phyloP scores from a whole-genome alignment of 345 rosid species.

The Erucastrum elatum region DNA sequence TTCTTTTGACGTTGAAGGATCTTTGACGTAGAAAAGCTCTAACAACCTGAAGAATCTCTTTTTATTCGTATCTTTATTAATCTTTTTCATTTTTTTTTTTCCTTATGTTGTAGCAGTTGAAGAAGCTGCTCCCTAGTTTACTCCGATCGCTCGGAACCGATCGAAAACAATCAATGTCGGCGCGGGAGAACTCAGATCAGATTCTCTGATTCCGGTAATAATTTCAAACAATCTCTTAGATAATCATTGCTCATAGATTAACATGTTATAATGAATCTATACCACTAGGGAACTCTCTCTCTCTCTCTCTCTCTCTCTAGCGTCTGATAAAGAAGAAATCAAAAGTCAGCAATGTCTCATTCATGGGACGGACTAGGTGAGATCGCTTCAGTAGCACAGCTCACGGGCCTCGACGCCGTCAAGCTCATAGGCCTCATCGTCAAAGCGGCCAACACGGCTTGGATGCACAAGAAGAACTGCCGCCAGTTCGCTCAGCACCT shows the following conservation, averaged over 20 bases:
- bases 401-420: slow-evolving; percentile 81
- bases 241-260: background rate
- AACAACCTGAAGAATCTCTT: slow-evolving; percentile 44
- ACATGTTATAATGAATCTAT: background rate
- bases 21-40: slow-evolving; percentile 46
- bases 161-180: slow-evolving; percentile 23
- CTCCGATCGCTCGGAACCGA: background rate
- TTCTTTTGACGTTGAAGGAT: slow-evolving; percentile 29
- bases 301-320: too few relatives aligned
- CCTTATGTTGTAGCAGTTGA: slow-evolving; percentile 36
- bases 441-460: slow-evolving; percentile 79
- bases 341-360: slow-evolving; percentile 47
- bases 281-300: background rate
- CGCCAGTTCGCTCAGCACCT: slow-evolving; percentile 89
- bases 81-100: slow-evolving; percentile 2
- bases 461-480: slow-evolving; percentile 98
- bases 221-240: background rate
- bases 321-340: too few relatives aligned
- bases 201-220: slow-evolving; percentile 24
- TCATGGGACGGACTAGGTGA: slow-evolving; percentile 89
- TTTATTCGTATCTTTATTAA: slow-evolving; percentile 34
- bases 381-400: slow-evolving; percentile 78
- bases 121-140: slow-evolving; percentile 7
- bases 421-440: slow-evolving; percentile 78
- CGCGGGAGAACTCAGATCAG: slow-evolving; percentile 4